phyloP scores from a whole-genome alignment of 768 basidiomycete species.

The Heimioporus sp. region DNA sequence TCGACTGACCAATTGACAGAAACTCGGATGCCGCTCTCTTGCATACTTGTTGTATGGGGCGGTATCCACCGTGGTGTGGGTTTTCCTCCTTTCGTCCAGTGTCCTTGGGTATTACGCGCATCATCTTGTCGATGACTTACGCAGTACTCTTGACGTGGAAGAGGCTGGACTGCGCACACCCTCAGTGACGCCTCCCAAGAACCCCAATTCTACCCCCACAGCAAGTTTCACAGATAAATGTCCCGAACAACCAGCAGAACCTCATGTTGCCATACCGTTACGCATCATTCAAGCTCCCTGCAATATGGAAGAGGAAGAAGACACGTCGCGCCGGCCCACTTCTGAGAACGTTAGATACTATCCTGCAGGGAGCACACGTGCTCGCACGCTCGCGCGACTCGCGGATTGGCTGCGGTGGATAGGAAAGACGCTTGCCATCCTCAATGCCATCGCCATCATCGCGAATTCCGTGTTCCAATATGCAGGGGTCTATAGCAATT shows the following conservation, averaged over 20 bases:
- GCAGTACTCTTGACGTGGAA: no score
- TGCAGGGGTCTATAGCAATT: slow-evolving; percentile 22
- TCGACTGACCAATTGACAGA: slow-evolving; percentile 4
- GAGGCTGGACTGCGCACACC: no score
- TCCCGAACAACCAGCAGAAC: neutral
- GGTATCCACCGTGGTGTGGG: slow-evolving; percentile 31
- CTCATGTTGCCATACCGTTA: neutral
- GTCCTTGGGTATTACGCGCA: slow-evolving; percentile 19
- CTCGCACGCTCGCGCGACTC: no score
- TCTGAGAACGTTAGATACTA: no score
- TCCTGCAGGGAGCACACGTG: no score
- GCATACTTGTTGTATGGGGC: slow-evolving; percentile 30
- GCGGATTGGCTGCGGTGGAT: slow-evolving; percentile 23
- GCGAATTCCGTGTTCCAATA: slow-evolving; percentile 30
- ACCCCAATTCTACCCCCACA: neutral
- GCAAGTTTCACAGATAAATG: neutral
- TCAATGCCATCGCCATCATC: slow-evolving; percentile 28
- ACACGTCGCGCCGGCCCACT: no score
- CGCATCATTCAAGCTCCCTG: neutral
- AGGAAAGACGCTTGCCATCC: slow-evolving; percentile 27
- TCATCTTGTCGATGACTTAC: slow-evolving; percentile 5
- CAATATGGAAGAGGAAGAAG: neutral
- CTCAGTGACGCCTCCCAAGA: no score
- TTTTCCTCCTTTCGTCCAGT: slow-evolving; percentile 30
- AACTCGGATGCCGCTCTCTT: slow-evolving; percentile 35